Percentiles rank a stretch among this genome's conserved stretches.
Evolutionary conservation across 176 grass and related monocot genomes (phyloP).

Genomic region (Ensete ventricosum): DNA sequence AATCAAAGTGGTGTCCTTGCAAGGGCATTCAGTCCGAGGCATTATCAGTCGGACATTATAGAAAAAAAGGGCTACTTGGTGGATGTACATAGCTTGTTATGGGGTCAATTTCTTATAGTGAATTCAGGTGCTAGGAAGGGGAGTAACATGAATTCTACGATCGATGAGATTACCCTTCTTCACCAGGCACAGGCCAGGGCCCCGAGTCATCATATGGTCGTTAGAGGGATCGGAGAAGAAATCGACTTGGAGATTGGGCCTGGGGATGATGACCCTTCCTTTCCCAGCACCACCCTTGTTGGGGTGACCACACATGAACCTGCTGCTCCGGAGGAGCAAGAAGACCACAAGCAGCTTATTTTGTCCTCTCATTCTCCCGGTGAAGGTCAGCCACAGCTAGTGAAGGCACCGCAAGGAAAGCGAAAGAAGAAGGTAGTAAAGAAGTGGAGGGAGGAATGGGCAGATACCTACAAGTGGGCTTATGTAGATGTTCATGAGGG

Average conservation of each 20-base stretch:
- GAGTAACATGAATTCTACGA: constrained; percentile 46
- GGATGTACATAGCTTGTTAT: background rate
- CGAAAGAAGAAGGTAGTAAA: constrained; percentile 99
- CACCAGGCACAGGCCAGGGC: constrained; percentile 38
- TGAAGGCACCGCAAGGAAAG: constrained; percentile 51
- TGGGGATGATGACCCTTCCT: constrained; percentile 64
- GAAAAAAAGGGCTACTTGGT: background rate
- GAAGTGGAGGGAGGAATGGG: constrained; percentile 97
- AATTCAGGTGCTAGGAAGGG: background rate
- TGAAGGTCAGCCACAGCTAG: constrained; percentile 37
- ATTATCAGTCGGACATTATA: too few relatives aligned
- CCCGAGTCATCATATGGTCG: constrained; percentile 65
- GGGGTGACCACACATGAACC: constrained; percentile 46
- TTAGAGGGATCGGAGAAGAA: constrained; percentile 85
- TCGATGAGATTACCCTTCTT: constrained; percentile 88
- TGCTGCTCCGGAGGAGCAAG: constrained; percentile 30
- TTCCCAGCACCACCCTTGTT: constrained; percentile 49
- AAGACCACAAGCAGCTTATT: constrained; percentile 82
- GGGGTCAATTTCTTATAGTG: background rate
- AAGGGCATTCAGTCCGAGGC: background rate
- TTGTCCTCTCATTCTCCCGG: constrained; percentile 38
- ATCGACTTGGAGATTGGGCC: constrained; percentile 93
- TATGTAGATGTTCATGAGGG: constrained; percentile 74
- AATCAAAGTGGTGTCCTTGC: background rate
- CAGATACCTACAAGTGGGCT: constrained; percentile 95